Conservation (phyloP, 768 basidiomycete species). For the Boletus rex-veris region DNA sequence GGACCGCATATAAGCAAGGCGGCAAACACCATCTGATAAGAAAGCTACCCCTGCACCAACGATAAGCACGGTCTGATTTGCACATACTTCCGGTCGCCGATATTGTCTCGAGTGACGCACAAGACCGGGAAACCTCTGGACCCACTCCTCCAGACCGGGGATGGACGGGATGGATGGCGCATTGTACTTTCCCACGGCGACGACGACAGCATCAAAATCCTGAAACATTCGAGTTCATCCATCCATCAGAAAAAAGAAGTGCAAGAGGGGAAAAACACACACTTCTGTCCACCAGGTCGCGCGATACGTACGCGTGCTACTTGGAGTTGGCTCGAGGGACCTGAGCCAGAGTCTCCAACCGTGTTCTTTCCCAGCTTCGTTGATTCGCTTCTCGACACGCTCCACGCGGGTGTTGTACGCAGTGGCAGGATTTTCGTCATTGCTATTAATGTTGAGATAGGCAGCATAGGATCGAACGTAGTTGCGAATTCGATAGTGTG, state of each 20-base stretch:
- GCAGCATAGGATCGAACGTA: conserved; percentile 27
- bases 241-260: no score
- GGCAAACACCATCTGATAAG: not conserved
- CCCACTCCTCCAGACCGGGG: conserved; percentile 7
- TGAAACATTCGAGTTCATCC: not conserved
- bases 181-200: conserved; percentile 8
- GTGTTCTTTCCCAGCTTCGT: conserved; percentile 9
- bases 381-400: conserved; percentile 37
- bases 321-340: conserved; percentile 5
- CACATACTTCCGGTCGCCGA: conserved; percentile 35
- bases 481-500: conserved; percentile 33
- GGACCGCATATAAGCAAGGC: not conserved
- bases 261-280: not conserved
- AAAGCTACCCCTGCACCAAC: conserved; percentile 31
- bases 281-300: conserved; percentile 31
- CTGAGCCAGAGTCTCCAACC: conserved; percentile 16
- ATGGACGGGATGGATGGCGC: conserved; percentile 11
- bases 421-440: conserved; percentile 38
- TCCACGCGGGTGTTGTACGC: conserved; percentile 51
- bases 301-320: conserved; percentile 18
- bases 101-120: conserved; percentile 43
- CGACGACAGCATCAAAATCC: conserved; percentile 15
- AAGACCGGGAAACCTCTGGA: conserved; percentile 29
- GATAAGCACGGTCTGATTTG: conserved; percentile 39
- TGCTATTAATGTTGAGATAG: conserved; percentile 12